Evolutionary conservation across 140 eudicot species (phyloP).

Genomic region (Senecio squalidus): DNA sequence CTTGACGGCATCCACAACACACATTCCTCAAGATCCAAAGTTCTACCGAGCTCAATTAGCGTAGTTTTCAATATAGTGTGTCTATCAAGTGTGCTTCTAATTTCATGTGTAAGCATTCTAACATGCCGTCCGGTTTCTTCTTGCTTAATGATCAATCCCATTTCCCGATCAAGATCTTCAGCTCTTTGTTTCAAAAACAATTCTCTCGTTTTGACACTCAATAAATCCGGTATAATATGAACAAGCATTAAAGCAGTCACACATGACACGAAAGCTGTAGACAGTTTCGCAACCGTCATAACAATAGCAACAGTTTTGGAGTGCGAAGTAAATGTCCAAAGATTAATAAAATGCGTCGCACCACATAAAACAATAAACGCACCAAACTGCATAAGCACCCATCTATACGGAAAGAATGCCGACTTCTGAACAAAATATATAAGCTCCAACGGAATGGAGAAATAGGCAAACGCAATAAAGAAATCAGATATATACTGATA

Average conservation of each 20-base stretch:
- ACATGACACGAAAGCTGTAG: conserved; percentile 90
- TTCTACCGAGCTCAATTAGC: conserved; percentile 88
- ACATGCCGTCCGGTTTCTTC: conserved; percentile 99
- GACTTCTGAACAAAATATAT: conserved; percentile 91
- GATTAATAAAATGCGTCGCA: conserved; percentile 80
- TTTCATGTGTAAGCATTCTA: conserved; percentile 97
- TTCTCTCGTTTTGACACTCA: conserved; percentile 92
- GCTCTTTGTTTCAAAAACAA: conserved; percentile 70
- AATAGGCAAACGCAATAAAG: conserved; percentile 93
- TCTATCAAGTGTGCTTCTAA: conserved; percentile 92
- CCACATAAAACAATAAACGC: conserved; percentile 98
- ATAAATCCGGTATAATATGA: conserved; percentile 85
- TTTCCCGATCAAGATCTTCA: conserved; percentile 89
- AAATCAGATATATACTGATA: conserved; percentile 95
- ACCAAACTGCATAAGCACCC: conserved; percentile 99
- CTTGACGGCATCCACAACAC: conserved; percentile 96
- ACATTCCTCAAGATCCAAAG: conserved; percentile 85
- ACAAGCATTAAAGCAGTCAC: conserved; percentile 92
- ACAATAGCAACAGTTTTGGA: conserved; percentile 78
- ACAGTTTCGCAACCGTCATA: conserved; percentile 74
- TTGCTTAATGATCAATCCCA: conserved; percentile 89
- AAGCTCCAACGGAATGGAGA: conserved; percentile 94
- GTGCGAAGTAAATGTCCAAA: conserved; percentile 77
- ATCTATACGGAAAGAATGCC: conserved; percentile 89
- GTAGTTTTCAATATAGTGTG: conserved; percentile 89